phyloP scores from a whole-genome alignment of 106 monocot species.

The Dendrobium catenatum region DNA sequence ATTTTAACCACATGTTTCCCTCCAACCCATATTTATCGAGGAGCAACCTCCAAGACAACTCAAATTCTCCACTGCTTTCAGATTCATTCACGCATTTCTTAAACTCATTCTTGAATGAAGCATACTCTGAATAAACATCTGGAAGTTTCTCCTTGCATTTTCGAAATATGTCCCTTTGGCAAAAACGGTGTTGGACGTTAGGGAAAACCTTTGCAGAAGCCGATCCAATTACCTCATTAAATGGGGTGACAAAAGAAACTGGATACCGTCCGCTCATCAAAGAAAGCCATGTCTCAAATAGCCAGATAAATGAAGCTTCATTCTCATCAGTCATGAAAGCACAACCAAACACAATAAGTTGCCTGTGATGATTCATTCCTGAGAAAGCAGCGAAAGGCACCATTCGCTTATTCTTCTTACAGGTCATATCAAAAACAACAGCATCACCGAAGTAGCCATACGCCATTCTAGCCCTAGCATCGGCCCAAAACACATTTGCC shows the following conservation, averaged over 20 bases:
- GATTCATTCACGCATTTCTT: constrained; percentile 68
- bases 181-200: constrained; percentile 47
- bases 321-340: constrained; percentile 79
- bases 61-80: constrained; percentile 58
- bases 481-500: constrained; percentile 90
- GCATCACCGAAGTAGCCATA: constrained; percentile 78
- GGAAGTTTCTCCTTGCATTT: constrained; percentile 62
- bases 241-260: constrained; percentile 44
- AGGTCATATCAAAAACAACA: constrained; percentile 64
- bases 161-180: constrained; percentile 55
- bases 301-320: constrained; percentile 70
- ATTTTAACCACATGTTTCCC: constrained; percentile 51
- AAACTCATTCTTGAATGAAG: constrained; percentile 63
- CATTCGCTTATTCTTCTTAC: constrained; percentile 63
- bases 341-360: constrained; percentile 70
- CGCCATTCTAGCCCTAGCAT: constrained; percentile 74
- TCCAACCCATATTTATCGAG: constrained; percentile 39
- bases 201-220: constrained; percentile 61
- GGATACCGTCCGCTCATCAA: constrained; percentile 61
- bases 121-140: constrained; percentile 33
- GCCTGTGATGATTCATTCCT: constrained; percentile 82
- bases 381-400: constrained; percentile 81
- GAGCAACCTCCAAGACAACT: constrained; percentile 47
- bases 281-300: constrained; percentile 80
- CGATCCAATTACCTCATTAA: constrained; percentile 29